Evolutionary conservation across 768 basidiomycete genomes (phyloP), one percentile per base, ranked within the genome.

Genomic region (Suillus ampliporus): DNA sequence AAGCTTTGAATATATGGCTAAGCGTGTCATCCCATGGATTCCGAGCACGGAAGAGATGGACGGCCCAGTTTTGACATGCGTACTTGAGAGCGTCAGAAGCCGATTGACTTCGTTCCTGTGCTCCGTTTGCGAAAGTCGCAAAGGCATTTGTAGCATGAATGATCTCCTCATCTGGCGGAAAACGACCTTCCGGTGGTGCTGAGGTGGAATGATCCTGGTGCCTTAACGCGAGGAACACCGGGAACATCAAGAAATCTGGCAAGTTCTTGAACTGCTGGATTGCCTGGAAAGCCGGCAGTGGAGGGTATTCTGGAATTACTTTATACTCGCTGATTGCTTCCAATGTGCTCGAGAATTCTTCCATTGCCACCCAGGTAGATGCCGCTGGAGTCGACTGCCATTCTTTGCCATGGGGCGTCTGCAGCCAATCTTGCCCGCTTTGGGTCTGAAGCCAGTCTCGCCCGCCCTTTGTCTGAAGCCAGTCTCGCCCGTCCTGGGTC

Each of bases 381-480:
- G 48, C 48, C 26, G 48, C 48, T 28, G 48, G 48, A 28, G 48
- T 52, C 13, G 31, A n/a, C 19, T 52, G 51, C 51, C 51, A 52
- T 34, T 31, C 13, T 35, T 34, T 8, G 1, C 51, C 51, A 52
- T 21, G 11, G 5, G 51, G n/a, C 1, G 31, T 52, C 19, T 52
- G 3, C 51, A 52, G 4, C 51, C 51, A 52, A 19, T 52, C n/a
- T 34, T 28, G 51, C 31, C 51, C 51, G 2, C 19, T 8, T 19
- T 52, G 34, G 5, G 31, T 52, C 19, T 34, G 31, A 9, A 50
- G 9, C 26, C 51, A 52, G n/a, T 11, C 31, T 34, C 31, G 31
- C n/a, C 50, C 31, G 31, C 31, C 28, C 5, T n/a, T 19, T 4
- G 19, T 52, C 19, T 52, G 50, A 10, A 52, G 50, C 50, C 50